Evolutionary conservation across 2,329 filamentous ascomycete species (phyloP), one percentile per base, ranked within the genome.

Genomic region (Exophiala sp.): DNA sequence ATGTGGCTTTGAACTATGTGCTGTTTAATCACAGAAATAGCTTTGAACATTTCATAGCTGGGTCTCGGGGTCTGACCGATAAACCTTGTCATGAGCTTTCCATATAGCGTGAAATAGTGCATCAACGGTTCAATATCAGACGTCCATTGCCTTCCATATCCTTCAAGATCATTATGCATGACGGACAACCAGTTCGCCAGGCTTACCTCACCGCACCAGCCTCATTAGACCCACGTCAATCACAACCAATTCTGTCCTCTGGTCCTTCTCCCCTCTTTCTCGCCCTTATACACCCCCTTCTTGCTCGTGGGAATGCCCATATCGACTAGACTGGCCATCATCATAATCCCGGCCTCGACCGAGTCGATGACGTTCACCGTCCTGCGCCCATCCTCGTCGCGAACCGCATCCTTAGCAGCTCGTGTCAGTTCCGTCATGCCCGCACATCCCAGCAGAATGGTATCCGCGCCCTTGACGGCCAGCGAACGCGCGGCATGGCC

Each of bases 281-380:
- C 63, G 41, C 66, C 66, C 18, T 62, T 60, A 50, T 67, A 68
- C 48, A 65, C 40, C 0, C 66, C 65, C 50, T 60, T 64, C 53
- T 66, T 68, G 45, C 65, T 66, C n/a, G 66, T 68, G 11, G 58
- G 60, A 4, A 61, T 60, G 1, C 64, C 65, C 60, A 66, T 66
- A 36, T 54, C 57, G 18, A 68, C 54, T 11, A 68, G 48, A 11
- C 58, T 62, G 7, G 59, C 54, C 51, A 68, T 61, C 54, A 66
- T 61, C 52, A 66, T 62, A 12, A 68, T 67, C 65, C 61, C 74
- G 63, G 20, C 73, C 70, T 68, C 71, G 1, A 81, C 78, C 0
- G 77, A 76, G 66, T 81, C 78, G 21, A 80, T 68, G 6, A 81
- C 75, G 63, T 77, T 76, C 3, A 72, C 67, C 12, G 62, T 65